These are phyloP conservation scores for Guyanaporus albipodus DNA, from an alignment of 768 basidiomycete species.

Conservation along the genomic window DNA sequence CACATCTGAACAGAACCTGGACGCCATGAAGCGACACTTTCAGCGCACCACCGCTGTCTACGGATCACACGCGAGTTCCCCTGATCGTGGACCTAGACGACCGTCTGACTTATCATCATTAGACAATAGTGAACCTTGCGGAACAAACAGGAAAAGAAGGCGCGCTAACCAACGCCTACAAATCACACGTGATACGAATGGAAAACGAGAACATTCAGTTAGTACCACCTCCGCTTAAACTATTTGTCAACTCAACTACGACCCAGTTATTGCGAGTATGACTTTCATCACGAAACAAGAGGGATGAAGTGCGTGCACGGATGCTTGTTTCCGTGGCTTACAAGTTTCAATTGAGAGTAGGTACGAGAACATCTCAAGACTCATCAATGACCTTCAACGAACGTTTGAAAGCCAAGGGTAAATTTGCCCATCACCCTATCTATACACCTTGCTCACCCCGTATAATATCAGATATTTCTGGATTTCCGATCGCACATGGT, in stretches of 20 bases:
- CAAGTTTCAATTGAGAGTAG: constrained; percentile 33
- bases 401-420: constrained; percentile 81
- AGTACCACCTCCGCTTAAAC: constrained; percentile 17
- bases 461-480: constrained; percentile 63
- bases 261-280: constrained; percentile 73
- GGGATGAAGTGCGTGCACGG: constrained; percentile 78
- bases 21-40: constrained; percentile 73
- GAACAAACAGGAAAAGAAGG: constrained; percentile 90
- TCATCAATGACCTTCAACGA: constrained; percentile 66
- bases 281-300: constrained; percentile 90
- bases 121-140: constrained; percentile 87
- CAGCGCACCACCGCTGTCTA: constrained; percentile 59
- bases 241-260: not conserved
- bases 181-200: constrained; percentile 59
- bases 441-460: not conserved
- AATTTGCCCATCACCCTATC: constrained; percentile 7
- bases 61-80: constrained; percentile 64
- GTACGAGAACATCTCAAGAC: constrained; percentile 86
- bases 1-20: constrained; percentile 67
- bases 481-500: constrained; percentile 63
- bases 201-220: constrained; percentile 55
- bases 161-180: constrained; percentile 71
- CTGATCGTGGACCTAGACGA: not conserved
- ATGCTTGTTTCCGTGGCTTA: not conserved
- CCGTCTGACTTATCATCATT: constrained; percentile 4